Base-by-base conservation (phyloP, 495 filamentous ascomycete genomes). In the Astrocystis sublimbata region DNA sequence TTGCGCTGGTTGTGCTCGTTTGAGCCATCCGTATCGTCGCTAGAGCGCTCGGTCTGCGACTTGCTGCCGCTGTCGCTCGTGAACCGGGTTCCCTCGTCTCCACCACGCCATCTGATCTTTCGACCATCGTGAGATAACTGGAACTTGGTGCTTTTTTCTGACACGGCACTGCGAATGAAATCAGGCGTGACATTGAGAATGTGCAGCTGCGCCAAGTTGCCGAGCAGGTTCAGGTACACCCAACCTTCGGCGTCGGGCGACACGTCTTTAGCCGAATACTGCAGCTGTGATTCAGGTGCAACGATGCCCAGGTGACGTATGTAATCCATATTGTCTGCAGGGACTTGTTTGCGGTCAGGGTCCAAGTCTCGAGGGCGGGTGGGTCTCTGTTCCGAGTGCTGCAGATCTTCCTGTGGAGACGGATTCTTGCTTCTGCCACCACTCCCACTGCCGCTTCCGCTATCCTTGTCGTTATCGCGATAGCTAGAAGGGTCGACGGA, bases 221-320 rank as follows among this genome's bases (percentile, higher is more conserved):
- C 86, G 30, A 93, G 80, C 17, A 93, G 76, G 65, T 92, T 92
- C n/a, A 93, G 80, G 66, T 90, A 92, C 12, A 93, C 83, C 90
- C 90, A 93, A 15, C 88, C 88, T 58, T 84, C 81, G 13, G 75
- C 77, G 60, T 83, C 77, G 15, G 80, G 76, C 35, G 78, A 76
- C 28, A 82, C 76, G 61, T 87, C 79, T 53, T 69, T 65, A 31
- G 72, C 60, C 30, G 74, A 74, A 42, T 58, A 73, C 12, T 66
- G 64, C 15, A 47, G 64, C 17, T 73, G 53, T 10, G 68, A 60
- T 33, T 78, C 75, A 1, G 81, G 82, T 38, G 81, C 79, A 0
- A 83, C 83, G 23, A 89, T 72, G 13, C 88, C 87, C 4, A 93
- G 76, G 73, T 89, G 89, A 23, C 84, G 82, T 57, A 92, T 86